Base-by-base conservation (phyloP, 768 basidiomycete genomes). In the Pleurotus pulmonarius region DNA sequence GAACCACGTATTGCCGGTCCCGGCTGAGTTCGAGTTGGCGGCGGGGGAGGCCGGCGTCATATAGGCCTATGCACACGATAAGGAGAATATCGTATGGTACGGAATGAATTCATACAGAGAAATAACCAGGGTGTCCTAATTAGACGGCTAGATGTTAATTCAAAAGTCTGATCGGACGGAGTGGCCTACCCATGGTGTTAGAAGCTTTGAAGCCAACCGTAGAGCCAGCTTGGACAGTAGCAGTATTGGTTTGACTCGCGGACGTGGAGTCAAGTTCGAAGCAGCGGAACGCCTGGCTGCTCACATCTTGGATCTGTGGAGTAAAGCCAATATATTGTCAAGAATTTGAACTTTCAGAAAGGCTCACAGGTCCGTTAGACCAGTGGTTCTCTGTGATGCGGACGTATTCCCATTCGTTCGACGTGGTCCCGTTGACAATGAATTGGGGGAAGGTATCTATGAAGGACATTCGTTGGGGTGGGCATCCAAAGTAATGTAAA, bases 1-100 rank as follows among this genome's bases (percentile, higher is more conserved):
- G 68, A 76, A 76, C 68, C 75, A 78, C 13, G 72, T 75, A 56
- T 67, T 70, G n/a, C 72, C 73, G 6, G 71, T 66, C 6, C 75
- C 78, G n/a, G 75, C 78, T 26, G 57, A 63, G 55, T 67, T 67
- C 41, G 70, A 73, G 56, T 73, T 71, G 46, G 70, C 69, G 15
- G 69, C 67, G 22, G 70, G 70, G 34, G 56, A 61, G 3, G 71
- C 71, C 7, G 67, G 51, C 7, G 62, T 67, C 68, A 73, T 59
- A 49, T 71, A 71, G 3, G 69, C 71, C 16, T 69, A 71, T 58
- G 70, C 67, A 45, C 68, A 73, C 69, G 68, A 39, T 22, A 13
- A 24, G 8, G 12, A 41, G 11, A 7, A 24, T 48, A 43, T 40
- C 9, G 3, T 13, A 16, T 51, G 5, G 6, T 11, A 38, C 24